Conservation (phyloP, 2,329 filamentous ascomycete genomes). For the Raffaelea arxii region DNA sequence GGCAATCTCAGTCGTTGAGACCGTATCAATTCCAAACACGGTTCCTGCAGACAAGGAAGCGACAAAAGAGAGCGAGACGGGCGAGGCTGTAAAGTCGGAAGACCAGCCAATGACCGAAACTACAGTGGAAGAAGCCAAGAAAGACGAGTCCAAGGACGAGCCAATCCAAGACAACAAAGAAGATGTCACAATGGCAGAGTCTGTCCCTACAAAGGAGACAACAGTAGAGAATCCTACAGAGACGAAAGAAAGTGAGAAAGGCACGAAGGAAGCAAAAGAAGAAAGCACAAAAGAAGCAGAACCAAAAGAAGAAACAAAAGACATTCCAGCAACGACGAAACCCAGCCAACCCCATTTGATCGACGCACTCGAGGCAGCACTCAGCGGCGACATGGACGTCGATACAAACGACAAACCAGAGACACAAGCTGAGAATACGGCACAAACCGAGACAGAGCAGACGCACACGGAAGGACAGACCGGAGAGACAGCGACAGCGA, state of each 20-base stretch:
- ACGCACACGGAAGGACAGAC: background rate
- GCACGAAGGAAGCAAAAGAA: background rate
- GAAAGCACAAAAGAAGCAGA: background rate
- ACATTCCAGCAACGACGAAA: background rate
- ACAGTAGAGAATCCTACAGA: background rate
- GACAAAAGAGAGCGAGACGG: too few relatives aligned
- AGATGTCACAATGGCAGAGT: background rate
- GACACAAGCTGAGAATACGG: too few relatives aligned
- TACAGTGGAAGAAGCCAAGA: background rate
- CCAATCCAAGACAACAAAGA: background rate
- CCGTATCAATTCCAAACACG: too few relatives aligned
- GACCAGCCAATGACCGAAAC: background rate
- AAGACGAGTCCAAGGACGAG: background rate
- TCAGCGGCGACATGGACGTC: conserved; percentile 13
- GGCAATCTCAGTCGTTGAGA: too few relatives aligned
- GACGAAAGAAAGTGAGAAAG: background rate
- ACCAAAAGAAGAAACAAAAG: background rate
- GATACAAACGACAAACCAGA: too few relatives aligned
- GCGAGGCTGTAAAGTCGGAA: too few relatives aligned
- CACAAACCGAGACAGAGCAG: too few relatives aligned
- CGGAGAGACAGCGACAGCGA: background rate
- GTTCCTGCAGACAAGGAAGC: too few relatives aligned
- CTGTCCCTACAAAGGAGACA: background rate
- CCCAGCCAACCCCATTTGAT: conserved; percentile 13
- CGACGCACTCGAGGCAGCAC: conserved; percentile 16